Evolutionary conservation across 306 rosid genomes (phyloP), one percentile per base, ranked within the genome.

Genomic region (Lathyrus tuberosus): DNA sequence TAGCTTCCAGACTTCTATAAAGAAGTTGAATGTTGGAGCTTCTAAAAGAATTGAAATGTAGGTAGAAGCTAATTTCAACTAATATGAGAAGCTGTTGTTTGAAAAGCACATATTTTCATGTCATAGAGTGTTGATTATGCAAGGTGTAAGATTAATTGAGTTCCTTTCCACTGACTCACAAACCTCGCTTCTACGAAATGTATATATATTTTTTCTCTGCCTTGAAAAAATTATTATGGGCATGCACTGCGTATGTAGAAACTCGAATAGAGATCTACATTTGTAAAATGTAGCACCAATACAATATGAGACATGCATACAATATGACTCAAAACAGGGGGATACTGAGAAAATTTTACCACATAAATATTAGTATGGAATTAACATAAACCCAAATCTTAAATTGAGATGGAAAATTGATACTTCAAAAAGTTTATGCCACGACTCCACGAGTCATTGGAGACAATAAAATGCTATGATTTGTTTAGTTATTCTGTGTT

Each of bases 251-350:
- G 30, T 4, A 28, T 66, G 67, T 61, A 38, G 37, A 63, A 69
- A 57, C 5, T 6, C 65, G 11, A 65, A 8, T 74, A 56, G 52
- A 63, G 44, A 65, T 30, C 18, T 24, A 35, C 18, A n/a, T 37
- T 18, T 70, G 31, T 41, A 40, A 13, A 58, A 58, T 58, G 63
- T 28, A 7, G 22, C 20, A 58, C 17, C 8, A 13, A 57, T 14
- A 57, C 41, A 33, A 57, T 30, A 30, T 30, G 41, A 28, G 20
- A n/a, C n/a, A n/a, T n/a, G n/a, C n/a, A n/a, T n/a, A n/a, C n/a
- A n/a, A n/a, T n/a, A n/a, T n/a, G n/a, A n/a, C n/a, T 13, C 41
- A 7, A 7, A 11, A 30, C 20, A 28, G 6, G 8, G 14, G 42
- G 16, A n/a, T 31, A 58, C 22, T 56, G 37, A 31, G n/a, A n/a